Evolutionary conservation across 768 basidiomycete species (phyloP).

Genomic region (Auricularia sp.): DNA sequence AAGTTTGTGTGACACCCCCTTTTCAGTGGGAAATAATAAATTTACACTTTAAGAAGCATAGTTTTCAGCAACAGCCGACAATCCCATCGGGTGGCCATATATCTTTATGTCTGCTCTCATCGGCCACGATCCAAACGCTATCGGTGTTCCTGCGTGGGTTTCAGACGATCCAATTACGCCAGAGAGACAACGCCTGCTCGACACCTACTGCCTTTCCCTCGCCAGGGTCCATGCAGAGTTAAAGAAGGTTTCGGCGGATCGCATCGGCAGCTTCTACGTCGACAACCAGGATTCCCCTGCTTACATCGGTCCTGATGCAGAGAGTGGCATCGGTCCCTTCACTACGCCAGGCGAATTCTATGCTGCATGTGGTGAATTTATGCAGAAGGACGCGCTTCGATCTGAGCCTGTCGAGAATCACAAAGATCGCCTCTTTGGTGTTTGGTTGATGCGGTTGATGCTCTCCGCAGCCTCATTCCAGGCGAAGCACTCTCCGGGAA

Average conservation of each 20-base stretch:
- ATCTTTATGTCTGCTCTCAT: not conserved
- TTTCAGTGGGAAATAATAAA: no score
- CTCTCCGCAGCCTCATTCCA: not conserved
- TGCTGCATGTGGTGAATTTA: not conserved
- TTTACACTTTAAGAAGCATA: no score
- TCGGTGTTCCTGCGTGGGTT: not conserved
- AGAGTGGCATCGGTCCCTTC: not conserved
- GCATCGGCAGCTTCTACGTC: not conserved
- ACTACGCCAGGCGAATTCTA: not conserved
- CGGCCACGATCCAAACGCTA: not conserved
- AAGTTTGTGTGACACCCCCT: no score
- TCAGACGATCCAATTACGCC: not conserved
- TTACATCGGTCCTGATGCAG: not conserved
- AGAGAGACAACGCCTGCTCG: not conserved
- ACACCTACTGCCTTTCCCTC: not conserved
- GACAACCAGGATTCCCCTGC: not conserved
- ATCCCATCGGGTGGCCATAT: not conserved
- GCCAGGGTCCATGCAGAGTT: not conserved
- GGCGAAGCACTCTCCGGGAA: not conserved
- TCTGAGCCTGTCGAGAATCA: not conserved
- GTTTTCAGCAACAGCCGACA: not conserved
- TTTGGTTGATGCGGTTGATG: not conserved
- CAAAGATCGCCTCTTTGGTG: not conserved
- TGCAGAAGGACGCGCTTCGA: not conserved
- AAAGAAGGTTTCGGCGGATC: not conserved